phyloP scores from a whole-genome alignment of 768 basidiomycete genomes.

The Suillus placidus region DNA sequence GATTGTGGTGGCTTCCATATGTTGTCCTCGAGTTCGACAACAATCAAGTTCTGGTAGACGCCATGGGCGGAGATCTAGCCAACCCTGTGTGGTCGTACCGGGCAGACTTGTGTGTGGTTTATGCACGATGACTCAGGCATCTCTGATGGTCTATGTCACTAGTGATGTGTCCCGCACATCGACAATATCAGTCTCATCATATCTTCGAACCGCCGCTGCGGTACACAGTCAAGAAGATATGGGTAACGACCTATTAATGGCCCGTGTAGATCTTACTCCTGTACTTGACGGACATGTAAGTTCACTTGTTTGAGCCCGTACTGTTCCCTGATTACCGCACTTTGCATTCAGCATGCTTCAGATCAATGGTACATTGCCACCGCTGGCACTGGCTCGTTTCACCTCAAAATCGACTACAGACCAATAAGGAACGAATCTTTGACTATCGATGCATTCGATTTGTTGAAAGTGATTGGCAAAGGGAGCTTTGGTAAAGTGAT shows the following conservation, averaged over 20 bases:
- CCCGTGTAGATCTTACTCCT: slow-evolving; percentile 88
- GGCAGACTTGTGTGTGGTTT: slow-evolving; percentile 81
- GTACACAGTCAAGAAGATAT: slow-evolving; percentile 84
- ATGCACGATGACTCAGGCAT: background rate
- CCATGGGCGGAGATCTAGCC: slow-evolving; percentile 89
- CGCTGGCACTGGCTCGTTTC: slow-evolving; percentile 87
- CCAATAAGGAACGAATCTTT: slow-evolving; percentile 81
- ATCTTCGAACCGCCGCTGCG: slow-evolving; percentile 80
- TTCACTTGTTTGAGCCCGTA: slow-evolving; percentile 12
- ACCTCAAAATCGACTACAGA: slow-evolving; percentile 94
- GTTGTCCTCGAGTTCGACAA: slow-evolving; percentile 98
- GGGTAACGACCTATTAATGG: slow-evolving; percentile 96
- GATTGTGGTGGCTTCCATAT: slow-evolving; percentile 94
- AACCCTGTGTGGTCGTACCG: slow-evolving; percentile 95
- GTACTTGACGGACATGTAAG: slow-evolving; percentile 76
- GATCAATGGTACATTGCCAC: slow-evolving; percentile 91
- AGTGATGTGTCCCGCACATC: slow-evolving; percentile 96
- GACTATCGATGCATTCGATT: slow-evolving; percentile 95
- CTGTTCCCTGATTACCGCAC: slow-evolving; percentile 16
- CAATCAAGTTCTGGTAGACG: slow-evolving; percentile 96
- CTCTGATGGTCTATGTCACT: slow-evolving; percentile 14
- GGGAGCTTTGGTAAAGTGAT: slow-evolving; percentile 98
- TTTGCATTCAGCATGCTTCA: slow-evolving; percentile 60
- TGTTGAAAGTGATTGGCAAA: slow-evolving; percentile 97
- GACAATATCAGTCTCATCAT: slow-evolving; percentile 89